Base-by-base conservation (phyloP, 805 yeast genomes). In the Kluyveromyces siamensis region DNA sequence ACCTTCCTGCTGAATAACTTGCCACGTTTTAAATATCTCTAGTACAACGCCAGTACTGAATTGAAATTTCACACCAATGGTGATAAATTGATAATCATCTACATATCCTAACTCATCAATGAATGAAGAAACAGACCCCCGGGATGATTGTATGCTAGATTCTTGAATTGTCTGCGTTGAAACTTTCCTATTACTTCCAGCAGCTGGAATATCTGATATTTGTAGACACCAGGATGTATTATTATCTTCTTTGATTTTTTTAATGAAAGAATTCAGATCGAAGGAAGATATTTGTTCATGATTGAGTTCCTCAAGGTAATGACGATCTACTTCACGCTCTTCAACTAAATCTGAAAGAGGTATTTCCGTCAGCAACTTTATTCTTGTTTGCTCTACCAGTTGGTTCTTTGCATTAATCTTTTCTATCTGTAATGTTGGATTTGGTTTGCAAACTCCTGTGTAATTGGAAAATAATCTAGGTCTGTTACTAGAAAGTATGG, bases 101-200 rank as follows among this genome's bases (percentile, higher is more conserved):
- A 73, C 75, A 67, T 87, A 89, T 0, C 96, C 96, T 45, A 90
- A 68, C 45, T 79, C 84, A 41, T 72, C 75, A 50, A 89, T 56
- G 25, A 75, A 69, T 7, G 48, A 48, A 48, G 69, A 55, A 52
- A 66, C 52, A 48, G 60, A 30, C 10, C 66, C 65, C 10, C 57
- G 56, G 1, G 61, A 48, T 7, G 66, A 56, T 9, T 55, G 37
- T 7, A 77, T 53, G 14, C 61, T 57, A 14, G 78, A 63, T 58
- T 83, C 88, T 51, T 83, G 72, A 11, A 87, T 74, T 16, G 86
- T 76, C 61, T 88, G 95, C 50, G 76, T 79, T 21, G 74, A 75
- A 48, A 76, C 82, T 62, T 76, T 75, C 58, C 77, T 74, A 39
- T 53, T 58, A 66, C 73, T 76, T 3, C 91, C 91, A 9, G 87